Evolutionary conservation across 179 eudicot species (phyloP).

Genomic region (Vitellaria paradoxa): DNA sequence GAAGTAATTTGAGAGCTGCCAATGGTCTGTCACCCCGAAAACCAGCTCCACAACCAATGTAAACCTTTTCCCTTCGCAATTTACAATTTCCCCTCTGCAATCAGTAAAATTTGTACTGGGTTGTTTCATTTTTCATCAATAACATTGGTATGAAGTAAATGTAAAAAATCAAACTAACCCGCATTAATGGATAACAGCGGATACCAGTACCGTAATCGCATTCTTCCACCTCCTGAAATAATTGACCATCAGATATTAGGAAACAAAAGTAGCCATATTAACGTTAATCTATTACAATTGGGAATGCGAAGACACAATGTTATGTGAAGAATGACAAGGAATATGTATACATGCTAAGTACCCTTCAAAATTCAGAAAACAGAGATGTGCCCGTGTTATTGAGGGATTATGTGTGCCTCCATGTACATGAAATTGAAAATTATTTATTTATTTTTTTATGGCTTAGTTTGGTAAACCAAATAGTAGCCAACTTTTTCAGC

Average conservation of each 20-base stretch:
- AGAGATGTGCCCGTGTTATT: not conserved
- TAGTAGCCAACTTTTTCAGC: no score
- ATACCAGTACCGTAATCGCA: not conserved
- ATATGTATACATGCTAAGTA: not conserved
- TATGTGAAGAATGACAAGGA: not conserved
- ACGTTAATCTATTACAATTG: not conserved
- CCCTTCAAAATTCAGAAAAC: not conserved
- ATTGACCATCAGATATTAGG: constrained; percentile 7
- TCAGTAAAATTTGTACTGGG: not conserved
- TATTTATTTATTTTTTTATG: no score
- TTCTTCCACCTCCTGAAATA: constrained; percentile 16
- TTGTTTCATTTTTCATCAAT: not conserved
- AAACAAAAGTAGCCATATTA: not conserved
- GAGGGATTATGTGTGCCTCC: not conserved
- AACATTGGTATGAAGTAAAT: not conserved
- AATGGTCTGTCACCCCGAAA: constrained; percentile 90
- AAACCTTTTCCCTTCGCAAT: constrained; percentile 72
- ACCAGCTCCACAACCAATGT: constrained; percentile 97
- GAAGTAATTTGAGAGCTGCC: constrained; percentile 89
- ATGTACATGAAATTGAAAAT: not conserved
- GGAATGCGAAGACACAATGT: not conserved
- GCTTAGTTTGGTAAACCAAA: no score
- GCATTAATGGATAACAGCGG: constrained; percentile 32
- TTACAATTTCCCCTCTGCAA: constrained; percentile 63
- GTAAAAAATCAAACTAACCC: constrained; percentile 32